Base-by-base conservation (phyloP, 805 yeast species). In the Lipomyces lipofer region DNA sequence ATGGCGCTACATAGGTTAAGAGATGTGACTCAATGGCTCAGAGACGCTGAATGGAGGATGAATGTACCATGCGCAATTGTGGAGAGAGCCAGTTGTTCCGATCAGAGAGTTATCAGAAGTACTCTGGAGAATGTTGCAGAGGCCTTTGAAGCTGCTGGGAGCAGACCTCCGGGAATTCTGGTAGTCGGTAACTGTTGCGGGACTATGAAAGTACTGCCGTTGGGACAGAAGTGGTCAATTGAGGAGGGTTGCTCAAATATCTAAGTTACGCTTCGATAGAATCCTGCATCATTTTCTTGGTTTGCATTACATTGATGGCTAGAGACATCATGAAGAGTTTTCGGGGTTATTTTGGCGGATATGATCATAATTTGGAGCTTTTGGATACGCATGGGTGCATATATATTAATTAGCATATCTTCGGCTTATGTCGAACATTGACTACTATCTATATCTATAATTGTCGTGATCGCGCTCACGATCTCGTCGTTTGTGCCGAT, bases 51-150 rank as follows among this genome's bases (percentile, higher is more conserved):
- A 0, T 92, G 97, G 97, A 84, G 83, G 48, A 70, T 75, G 1
- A 74, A 78, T 17, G 74, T 86, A 6, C 96, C 97, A 0, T 88
- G 87, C 27, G 89, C 94, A 1, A 83, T 91, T 21, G 82, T 92
- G 1, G 98, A 92, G 69, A 77, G 97, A 54, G 96, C 97, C 0
- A 84, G 94, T 13, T 90, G 97, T 69, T 90, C 94, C 0, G 98
- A 91, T 67, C 97, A 92, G 71, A 72, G 98, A 52, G 78, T 91
- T 4, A 82, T 90, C 2, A 75, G 96, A 59, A 87, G 97, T 0
- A 78, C 81, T 0, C 71, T 92, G 42, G 75, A 76, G 48, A 72
- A 85, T 58, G 81, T 89, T 1, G 85, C 85, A 0, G 83, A 77
- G 40, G 95, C 94, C 1, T 80, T 89, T 1, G 85, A 85, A 58